phyloP scores from a whole-genome alignment of 2,329 filamentous ascomycete genomes.

The Metarhizium album region DNA sequence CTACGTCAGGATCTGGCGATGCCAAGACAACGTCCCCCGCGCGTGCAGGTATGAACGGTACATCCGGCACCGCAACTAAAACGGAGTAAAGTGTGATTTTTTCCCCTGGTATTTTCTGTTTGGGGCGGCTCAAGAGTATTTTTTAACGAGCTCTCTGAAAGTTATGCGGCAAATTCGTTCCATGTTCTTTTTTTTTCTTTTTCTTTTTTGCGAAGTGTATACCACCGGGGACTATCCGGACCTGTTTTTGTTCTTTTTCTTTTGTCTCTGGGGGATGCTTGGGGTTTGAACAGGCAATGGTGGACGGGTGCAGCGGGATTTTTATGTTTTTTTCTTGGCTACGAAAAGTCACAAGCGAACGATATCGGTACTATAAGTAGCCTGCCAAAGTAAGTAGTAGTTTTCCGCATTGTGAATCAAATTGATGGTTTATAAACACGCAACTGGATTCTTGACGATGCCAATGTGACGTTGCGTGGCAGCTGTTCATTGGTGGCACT shows the following conservation, averaged over 20 bases:
- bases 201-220: conserved; percentile 8
- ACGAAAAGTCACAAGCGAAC: conserved; percentile 16
- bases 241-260: conserved; percentile 8
- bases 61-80: conserved; percentile 25
- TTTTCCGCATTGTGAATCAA: not conserved
- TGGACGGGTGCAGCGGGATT: conserved; percentile 1
- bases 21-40: conserved; percentile 30
- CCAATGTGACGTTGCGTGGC: not conserved
- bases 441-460: not conserved
- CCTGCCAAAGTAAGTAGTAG: not conserved
- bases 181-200: too few relatives aligned
- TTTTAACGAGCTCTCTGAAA: conserved; percentile 15
- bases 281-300: not conserved
- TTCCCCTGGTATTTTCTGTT: not conserved
- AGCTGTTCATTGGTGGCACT: not conserved
- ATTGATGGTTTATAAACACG: not conserved
- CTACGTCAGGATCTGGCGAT: conserved; percentile 38
- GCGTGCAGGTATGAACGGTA: conserved; percentile 30
- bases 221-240: conserved; percentile 2
- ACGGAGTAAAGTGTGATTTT: conserved; percentile 24
- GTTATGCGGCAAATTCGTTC: conserved; percentile 11
- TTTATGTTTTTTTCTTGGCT: conserved; percentile 17
- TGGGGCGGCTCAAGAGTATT: conserved; percentile 3
- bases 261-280: conserved; percentile 7
- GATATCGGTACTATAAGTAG: conserved; percentile 13